A percentile compares a stretch with the other conserved stretches of the same genome.
Evolutionary conservation across 208 protist genomes (phyloP).

Genomic region (Phytomonas francai): DNA sequence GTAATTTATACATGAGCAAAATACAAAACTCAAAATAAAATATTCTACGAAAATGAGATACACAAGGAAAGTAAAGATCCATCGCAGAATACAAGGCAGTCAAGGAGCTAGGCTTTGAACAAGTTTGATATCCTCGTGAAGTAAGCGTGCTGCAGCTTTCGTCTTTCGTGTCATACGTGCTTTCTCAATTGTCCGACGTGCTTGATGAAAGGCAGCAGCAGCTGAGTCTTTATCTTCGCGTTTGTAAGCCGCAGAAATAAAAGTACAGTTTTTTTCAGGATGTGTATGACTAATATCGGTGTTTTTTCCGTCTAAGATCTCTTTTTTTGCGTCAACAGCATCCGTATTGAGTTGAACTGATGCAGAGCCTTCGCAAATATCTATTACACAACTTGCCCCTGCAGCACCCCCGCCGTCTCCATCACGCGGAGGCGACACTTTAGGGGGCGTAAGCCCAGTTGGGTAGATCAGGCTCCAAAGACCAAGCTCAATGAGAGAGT

Average conservation of each 20-base stretch:
- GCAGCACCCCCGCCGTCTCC: not conserved
- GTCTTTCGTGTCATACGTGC: not conserved
- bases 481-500: slow-evolving; percentile 46
- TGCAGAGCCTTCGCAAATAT: not conserved
- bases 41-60: not conserved
- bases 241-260: not conserved
- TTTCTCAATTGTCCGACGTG: not conserved
- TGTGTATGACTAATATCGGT: not conserved
- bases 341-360: not conserved
- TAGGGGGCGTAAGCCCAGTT: not conserved
- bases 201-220: not conserved
- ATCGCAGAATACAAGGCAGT: not conserved
- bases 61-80: not conserved
- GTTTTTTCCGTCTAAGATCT: not conserved
- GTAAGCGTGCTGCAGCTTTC: not conserved
- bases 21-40: not conserved
- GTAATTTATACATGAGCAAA: not conserved
- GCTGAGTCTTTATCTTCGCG: not conserved
- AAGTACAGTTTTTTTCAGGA: not conserved
- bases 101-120: not conserved
- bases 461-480: not conserved
- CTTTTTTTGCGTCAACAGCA: not conserved
- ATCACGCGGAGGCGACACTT: not conserved
- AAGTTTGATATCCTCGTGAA: not conserved
- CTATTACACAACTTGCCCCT: not conserved